These are phyloP conservation scores for Lactarius trivialis DNA, from an alignment of 768 basidiomycete species.

Conservation along the genomic window DNA sequence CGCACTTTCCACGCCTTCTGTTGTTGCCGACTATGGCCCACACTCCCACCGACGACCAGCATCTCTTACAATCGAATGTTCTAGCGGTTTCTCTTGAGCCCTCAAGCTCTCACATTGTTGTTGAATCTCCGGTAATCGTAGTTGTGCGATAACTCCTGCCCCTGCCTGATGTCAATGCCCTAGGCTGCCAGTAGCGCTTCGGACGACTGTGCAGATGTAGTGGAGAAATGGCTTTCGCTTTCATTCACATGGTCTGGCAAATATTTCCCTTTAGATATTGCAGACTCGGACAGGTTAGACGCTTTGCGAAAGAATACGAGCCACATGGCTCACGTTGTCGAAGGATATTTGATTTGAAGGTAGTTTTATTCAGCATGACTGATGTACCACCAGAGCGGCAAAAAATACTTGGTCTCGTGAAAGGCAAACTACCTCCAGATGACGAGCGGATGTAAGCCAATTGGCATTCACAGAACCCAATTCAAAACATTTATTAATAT, in stretches of 20 bases:
- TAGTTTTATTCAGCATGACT: slow-evolving; percentile 57
- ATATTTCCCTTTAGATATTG: slow-evolving; percentile 55
- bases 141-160: background rate
- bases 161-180: background rate
- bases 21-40: background rate
- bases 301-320: background rate
- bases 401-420: slow-evolving; percentile 81
- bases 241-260: slow-evolving; percentile 72
- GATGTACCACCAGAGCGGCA: slow-evolving; percentile 78
- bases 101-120: background rate
- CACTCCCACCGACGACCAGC: background rate
- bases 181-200: background rate
- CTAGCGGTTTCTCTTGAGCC: background rate
- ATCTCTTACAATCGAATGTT: background rate
- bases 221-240: slow-evolving; percentile 49
- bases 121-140: background rate
- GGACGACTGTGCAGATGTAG: background rate
- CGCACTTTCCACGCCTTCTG: background rate
- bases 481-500: slow-evolving; percentile 8
- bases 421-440: slow-evolving; percentile 76
- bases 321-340: background rate
- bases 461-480: background rate
- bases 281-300: slow-evolving; percentile 68
- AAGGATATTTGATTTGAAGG: slow-evolving; percentile 80
- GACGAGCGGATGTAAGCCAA: slow-evolving; percentile 51